Evolutionary conservation across 306 rosid species (phyloP).

Genomic region (Gynostemma pentaphyllum): DNA sequence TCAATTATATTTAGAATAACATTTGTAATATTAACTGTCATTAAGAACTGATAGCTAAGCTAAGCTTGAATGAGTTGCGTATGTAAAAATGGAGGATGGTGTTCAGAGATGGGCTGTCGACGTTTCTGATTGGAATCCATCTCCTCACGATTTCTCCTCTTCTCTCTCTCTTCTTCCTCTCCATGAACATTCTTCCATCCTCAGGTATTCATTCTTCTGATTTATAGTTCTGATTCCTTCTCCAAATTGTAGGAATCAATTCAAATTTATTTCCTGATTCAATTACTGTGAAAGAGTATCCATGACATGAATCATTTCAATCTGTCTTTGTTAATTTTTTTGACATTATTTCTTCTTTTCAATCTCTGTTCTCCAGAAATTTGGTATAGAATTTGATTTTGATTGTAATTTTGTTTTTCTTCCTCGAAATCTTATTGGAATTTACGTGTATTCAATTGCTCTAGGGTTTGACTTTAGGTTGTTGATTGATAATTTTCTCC

Average conservation of each 20-base stretch:
- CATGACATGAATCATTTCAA: neutral
- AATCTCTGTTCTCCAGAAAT: neutral
- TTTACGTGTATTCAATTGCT: neutral
- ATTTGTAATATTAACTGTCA: too few relatives aligned
- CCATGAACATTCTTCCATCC: slow-evolving; percentile 32
- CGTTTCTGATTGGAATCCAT: slow-evolving; percentile 69
- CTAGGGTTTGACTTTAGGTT: neutral
- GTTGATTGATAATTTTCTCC: too few relatives aligned
- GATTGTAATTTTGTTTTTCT: neutral
- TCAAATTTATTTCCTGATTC: neutral
- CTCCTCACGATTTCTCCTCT: slow-evolving; percentile 32
- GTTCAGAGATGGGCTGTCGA: slow-evolving; percentile 66
- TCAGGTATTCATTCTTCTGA: slow-evolving; percentile 27
- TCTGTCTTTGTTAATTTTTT: neutral
- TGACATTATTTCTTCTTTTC: too few relatives aligned
- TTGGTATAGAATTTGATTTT: neutral
- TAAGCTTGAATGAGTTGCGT: neutral
- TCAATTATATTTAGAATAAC: too few relatives aligned
- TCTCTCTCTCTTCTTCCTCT: slow-evolving; percentile 55
- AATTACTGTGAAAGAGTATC: neutral
- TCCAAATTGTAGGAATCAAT: neutral
- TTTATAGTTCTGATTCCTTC: too few relatives aligned
- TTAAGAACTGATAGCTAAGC: too few relatives aligned
- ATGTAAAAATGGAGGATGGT: slow-evolving; percentile 47
- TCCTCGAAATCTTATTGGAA: too few relatives aligned